Evolutionary conservation across 495 filamentous ascomycete species (phyloP), one percentile per base, ranked within the genome.

Genomic region (Echria macrotheca): DNA sequence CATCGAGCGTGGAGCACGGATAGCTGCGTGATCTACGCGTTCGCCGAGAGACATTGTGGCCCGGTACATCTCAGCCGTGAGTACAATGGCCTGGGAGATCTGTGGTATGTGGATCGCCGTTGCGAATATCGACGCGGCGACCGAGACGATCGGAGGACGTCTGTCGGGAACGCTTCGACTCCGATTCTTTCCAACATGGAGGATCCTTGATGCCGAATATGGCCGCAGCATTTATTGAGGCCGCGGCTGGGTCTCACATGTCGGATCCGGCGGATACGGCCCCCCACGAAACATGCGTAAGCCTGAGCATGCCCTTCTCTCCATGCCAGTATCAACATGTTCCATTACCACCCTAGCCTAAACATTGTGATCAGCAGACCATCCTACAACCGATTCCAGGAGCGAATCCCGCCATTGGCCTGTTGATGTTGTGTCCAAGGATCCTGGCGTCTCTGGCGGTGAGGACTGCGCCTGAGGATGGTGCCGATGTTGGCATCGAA

Each of bases 351-450:
- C 42, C 25, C 38, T 52, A 47, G 49, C 44, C 49, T 40, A 17
- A 44, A 29, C 43, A 48, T 46, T 24, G 31, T 49, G 59, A 62
- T 64, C 61, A 64, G 51, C 61, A 57, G 61, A 60, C 56, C 59
- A 36, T 46, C 44, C 49, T 48, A 19, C 31, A 50, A 29, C 32
- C 21, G 24, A 23, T 25, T 47, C 50, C 15, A 47, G 17, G 35
- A 15, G 48, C 32, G 49, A 29, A 39, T 33, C n/a, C 22, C 47
- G 24, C 38, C 47, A 55, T 52, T 59, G 54, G 54, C 37, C 36
- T 52, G 28, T 32, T 26, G 32, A 48, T 48, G 33, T 21, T 17
- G 35, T 39, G 35, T 18, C 14, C 18, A 17, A 21, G 15, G 26
- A 28, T 18, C 36, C 40, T 31, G 28, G 14, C 17, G 42, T 15